Percentiles rank a stretch among this genome's conserved stretches.
phyloP scores from a whole-genome alignment of 192 early-diverging fungal species.

The Podila horticola region DNA sequence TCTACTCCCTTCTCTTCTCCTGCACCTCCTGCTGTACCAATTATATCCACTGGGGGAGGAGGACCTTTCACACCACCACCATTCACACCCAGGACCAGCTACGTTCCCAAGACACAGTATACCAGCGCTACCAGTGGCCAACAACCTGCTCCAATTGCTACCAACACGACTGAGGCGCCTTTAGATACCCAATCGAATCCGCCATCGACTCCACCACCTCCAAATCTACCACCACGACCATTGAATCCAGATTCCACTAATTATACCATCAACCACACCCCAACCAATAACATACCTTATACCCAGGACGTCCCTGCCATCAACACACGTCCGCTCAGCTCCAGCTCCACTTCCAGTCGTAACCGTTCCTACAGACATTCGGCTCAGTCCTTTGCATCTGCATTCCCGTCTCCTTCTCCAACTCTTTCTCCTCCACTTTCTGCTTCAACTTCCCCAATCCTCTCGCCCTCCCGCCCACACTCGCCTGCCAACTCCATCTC shows the following conservation, averaged over 20 bases:
- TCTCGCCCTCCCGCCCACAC: neutral
- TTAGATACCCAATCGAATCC: neutral
- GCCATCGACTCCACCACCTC: neutral
- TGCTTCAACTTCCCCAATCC: conserved; percentile 2
- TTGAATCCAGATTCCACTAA: neutral
- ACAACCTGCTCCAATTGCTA: neutral
- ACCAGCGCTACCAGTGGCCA: neutral
- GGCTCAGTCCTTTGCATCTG: neutral
- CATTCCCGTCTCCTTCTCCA: neutral
- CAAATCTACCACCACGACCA: neutral
- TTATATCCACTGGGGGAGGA: neutral
- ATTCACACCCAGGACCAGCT: conserved; percentile 1
- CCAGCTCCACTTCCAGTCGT: neutral
- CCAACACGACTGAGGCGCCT: neutral
- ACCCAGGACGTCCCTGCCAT: neutral
- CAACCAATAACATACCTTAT: neutral
- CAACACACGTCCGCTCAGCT: neutral
- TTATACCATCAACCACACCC: neutral
- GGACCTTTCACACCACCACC: neutral
- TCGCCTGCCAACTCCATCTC: conserved; percentile 3
- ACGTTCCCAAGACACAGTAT: neutral
- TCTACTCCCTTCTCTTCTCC: neutral
- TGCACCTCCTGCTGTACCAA: neutral
- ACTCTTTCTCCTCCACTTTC: conserved; percentile 7
- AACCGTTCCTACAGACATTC: neutral